Conservation (phyloP, 371 early-diverging fungal species). For the Zychaea mexicana region DNA sequence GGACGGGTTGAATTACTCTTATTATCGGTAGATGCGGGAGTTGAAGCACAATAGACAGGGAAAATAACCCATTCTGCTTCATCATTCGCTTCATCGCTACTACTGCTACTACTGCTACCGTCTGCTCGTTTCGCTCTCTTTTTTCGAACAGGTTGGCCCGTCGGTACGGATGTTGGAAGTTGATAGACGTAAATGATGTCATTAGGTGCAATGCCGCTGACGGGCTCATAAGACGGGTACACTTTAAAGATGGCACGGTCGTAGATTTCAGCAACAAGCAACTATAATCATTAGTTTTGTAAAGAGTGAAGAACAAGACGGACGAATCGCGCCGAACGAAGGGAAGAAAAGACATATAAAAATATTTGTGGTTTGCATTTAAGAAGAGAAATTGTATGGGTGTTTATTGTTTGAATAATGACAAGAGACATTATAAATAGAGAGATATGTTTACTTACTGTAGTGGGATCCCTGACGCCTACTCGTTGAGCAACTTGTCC, state of each 20-base stretch:
- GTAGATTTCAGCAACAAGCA: constrained; percentile 69
- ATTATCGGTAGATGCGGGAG: background rate
- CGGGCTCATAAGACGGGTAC: constrained; percentile 61
- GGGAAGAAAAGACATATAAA: too few relatives aligned
- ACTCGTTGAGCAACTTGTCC: constrained; percentile 62
- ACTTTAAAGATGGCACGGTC: constrained; percentile 65
- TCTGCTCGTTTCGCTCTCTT: background rate
- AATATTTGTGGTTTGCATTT: too few relatives aligned
- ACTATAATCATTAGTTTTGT: too few relatives aligned
- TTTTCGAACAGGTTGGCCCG: background rate
- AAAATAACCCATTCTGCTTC: constrained; percentile 9
- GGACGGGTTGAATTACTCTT: background rate
- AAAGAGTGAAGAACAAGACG: too few relatives aligned
- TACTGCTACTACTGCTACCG: background rate
- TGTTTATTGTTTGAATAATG: background rate
- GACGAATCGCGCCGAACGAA: too few relatives aligned
- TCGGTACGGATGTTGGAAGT: constrained; percentile 44
- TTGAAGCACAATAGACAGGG: constrained; percentile 14
- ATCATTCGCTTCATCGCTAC: background rate
- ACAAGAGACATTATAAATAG: background rate
- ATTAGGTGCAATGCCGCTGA: constrained; percentile 53
- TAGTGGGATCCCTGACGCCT: constrained; percentile 41
- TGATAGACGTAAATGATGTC: constrained; percentile 78
- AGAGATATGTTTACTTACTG: constrained; percentile 22
- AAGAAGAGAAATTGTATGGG: too few relatives aligned